Percentiles rank a stretch among this genome's conserved stretches.
Conservation (phyloP, 805 yeast genomes). For the Hanseniaspora pseudoguilliermondii region DNA sequence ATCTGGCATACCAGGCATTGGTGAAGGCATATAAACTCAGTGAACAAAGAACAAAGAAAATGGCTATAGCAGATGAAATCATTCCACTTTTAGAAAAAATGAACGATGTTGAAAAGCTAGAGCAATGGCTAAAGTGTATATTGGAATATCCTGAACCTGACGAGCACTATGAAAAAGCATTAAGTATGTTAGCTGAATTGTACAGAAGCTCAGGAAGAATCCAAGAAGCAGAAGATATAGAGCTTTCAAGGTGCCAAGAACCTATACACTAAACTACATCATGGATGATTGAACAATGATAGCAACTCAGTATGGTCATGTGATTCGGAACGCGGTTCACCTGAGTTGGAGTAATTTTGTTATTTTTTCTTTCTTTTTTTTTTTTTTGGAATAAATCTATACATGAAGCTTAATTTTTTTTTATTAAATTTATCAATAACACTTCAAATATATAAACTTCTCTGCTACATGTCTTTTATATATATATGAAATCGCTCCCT, state of each 20-base stretch:
- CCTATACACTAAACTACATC: neutral
- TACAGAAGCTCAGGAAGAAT: neutral
- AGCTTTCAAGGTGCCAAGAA: neutral
- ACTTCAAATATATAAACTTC: neutral
- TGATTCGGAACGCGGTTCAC: neutral
- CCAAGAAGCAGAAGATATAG: neutral
- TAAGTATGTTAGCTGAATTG: neutral
- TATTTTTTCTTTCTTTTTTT: neutral
- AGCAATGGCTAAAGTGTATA: neutral
- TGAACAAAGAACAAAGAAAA: neutral
- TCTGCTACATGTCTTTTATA: too few species aligned
- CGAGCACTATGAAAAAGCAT: neutral
- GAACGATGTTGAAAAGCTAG: neutral
- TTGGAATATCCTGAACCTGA: neutral
- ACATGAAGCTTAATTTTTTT: neutral
- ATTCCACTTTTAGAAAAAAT: neutral
- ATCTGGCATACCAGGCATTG: constrained; percentile 45
- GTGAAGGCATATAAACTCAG: neutral
- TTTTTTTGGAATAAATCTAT: neutral
- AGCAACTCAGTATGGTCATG: neutral
- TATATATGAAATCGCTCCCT: too few species aligned
- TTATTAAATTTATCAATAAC: neutral
- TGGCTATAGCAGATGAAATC: neutral
- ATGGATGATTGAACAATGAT: neutral
- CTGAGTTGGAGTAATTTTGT: neutral